Base-by-base conservation (phyloP, 495 filamentous ascomycete genomes). In the Aspergillus conjunctus region DNA sequence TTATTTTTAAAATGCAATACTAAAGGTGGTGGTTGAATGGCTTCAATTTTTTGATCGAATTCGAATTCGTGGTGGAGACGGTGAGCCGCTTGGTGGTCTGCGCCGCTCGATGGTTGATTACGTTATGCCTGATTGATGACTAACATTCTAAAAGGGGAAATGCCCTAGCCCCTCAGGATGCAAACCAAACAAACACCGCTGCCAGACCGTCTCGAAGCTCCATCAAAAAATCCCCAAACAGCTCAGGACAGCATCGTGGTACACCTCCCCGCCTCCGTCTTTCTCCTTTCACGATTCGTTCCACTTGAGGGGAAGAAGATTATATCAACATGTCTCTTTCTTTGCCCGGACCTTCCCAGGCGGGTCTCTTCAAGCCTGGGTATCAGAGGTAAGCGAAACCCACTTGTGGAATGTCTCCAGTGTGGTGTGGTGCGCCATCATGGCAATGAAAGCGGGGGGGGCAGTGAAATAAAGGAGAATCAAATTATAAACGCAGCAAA, bases 361-460 rank as follows among this genome's bases (percentile, higher is more conserved):
- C 87, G 67, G 88, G 89, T 71, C 85, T 99, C 21, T 99, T 99
- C 85, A 98, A 98, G 79, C 81, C 87, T 72, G 94, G 94, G 64
- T 99, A 99, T 75, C 91, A 96, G 73, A 95, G 87, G 94, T 98
- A 85, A 71, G 84, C 62, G 55, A 66, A 62, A 56, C 64, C 66
- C 71, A 67, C 71, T 66, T 56, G 67, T 60, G 65, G 63, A 62
- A 62, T 55, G 59, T 54, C 61, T 55, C 69, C 71, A 63, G 71
- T 65, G 71, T 66, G 65, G 71, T 65, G 71, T 66, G 65, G 71
- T 72, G 66, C 2, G n/a, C 43, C 41, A 54, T 21, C 18, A 30
- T 43, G 31, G 11, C 46, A 44, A 54, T 26, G 26, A 34, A 45
- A n/a, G 1, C 6, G 15, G 37, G 4, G 56, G 44, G 49, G 26